Conservation (phyloP, 352 stramenopile genomes). For the Pythium rhizo-oryzae region DNA sequence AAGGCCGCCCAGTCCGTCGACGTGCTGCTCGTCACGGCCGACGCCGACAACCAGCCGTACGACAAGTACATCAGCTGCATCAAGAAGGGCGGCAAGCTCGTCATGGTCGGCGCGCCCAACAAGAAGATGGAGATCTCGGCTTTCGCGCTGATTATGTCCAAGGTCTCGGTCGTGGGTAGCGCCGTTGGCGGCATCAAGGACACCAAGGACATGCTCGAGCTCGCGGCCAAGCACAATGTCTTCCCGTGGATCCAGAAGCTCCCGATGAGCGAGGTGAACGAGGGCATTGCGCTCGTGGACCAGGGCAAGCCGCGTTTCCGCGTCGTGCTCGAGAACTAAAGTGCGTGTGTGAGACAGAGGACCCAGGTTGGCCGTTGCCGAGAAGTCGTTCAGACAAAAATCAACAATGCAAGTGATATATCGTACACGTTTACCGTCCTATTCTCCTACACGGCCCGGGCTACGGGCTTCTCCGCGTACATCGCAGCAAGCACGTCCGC, state of each 20-base stretch:
- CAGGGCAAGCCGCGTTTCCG: constrained; percentile 7
- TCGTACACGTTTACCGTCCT: no score
- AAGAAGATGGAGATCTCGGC: constrained; percentile 9
- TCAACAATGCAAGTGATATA: no score
- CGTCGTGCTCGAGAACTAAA: constrained; percentile 37
- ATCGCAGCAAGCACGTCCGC: constrained; percentile 72
- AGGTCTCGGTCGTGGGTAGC: constrained; percentile 27
- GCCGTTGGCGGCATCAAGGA: constrained; percentile 15
- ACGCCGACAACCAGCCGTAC: constrained; percentile 40
- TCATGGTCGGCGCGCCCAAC: constrained; percentile 35
- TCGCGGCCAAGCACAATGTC: constrained; percentile 2
- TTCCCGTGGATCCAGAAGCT: constrained; percentile 11
- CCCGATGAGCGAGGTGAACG: constrained; percentile 5
- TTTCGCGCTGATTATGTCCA: constrained; percentile 42
- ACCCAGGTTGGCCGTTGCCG: no score
- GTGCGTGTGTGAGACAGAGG: not conserved
- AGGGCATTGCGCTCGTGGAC: constrained; percentile 5
- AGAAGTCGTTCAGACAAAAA: no score
- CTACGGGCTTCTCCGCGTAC: constrained; percentile 46
- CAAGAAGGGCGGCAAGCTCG: constrained; percentile 29
- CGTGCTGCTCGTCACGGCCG: constrained; percentile 36
- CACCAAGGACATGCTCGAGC: not conserved
- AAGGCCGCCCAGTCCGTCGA: constrained; percentile 31
- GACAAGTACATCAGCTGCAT: constrained; percentile 24
- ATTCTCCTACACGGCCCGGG: no score